Evolutionary conservation across 2,329 filamentous ascomycete genomes (phyloP).

Genomic region (Hirsutella thompsonii): DNA sequence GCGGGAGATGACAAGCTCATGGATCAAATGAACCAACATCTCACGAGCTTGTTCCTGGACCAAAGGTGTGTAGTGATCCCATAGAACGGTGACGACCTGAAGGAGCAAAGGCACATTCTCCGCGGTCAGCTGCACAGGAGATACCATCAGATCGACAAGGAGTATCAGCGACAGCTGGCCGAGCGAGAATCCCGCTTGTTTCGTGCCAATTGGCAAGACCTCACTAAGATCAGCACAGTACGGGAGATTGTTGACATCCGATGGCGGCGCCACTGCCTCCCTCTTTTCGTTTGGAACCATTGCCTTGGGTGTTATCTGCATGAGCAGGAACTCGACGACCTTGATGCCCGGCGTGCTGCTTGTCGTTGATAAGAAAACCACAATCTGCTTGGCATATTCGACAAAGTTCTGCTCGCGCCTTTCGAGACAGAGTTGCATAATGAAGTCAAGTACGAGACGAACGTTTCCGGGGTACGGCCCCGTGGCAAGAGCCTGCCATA

Average conservation of each 20-base stretch:
- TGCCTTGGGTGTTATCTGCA: constrained; percentile 87
- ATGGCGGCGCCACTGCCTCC: constrained; percentile 52
- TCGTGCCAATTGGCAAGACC: constrained; percentile 75
- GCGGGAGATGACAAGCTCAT: constrained; percentile 75
- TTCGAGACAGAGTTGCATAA: constrained; percentile 87
- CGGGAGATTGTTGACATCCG: constrained; percentile 63
- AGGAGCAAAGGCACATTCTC: constrained; percentile 77
- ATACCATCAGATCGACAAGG: constrained; percentile 90
- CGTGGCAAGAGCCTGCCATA: constrained; percentile 93
- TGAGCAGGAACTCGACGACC: constrained; percentile 83
- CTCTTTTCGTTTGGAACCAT: constrained; percentile 89
- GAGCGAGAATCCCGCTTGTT: constrained; percentile 80
- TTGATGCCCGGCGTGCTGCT: constrained; percentile 64
- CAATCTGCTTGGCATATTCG: constrained; percentile 94
- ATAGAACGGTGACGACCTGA: constrained; percentile 84
- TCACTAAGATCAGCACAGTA: constrained; percentile 80
- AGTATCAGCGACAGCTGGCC: constrained; percentile 89
- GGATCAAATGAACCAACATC: constrained; percentile 95
- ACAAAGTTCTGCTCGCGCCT: constrained; percentile 96
- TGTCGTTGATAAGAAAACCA: constrained; percentile 86
- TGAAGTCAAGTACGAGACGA: constrained; percentile 86
- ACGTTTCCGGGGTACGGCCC: constrained; percentile 91
- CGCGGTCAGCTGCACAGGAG: constrained; percentile 65
- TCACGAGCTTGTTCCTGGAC: constrained; percentile 95
- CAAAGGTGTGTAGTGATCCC: constrained; percentile 92